Percentiles rank a stretch among this genome's conserved stretches.
Conservation (phyloP, 1,284 basidiomycete species). For the Ustilago curta region DNA sequence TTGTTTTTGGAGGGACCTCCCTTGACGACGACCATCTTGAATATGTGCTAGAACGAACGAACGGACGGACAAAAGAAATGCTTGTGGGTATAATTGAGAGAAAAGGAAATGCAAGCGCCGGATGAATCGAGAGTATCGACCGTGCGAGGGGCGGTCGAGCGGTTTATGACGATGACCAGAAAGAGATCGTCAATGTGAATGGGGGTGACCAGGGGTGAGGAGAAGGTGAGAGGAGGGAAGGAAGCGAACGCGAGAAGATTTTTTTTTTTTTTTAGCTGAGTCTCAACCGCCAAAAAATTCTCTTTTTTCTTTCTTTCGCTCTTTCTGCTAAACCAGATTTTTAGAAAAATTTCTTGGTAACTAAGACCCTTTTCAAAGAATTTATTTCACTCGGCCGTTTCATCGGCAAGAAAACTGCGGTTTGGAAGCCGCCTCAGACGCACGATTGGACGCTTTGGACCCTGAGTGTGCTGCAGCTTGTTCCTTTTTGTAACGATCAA, state of each 20-base stretch:
- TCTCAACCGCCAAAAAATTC: conserved; percentile 33
- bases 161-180: neutral
- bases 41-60: neutral
- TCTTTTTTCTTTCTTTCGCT: neutral
- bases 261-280: conserved; percentile 9
- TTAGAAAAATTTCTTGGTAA: conserved; percentile 18
- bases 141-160: neutral
- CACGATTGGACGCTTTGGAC: no score
- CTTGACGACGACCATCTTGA: conserved; percentile 58
- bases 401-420: conserved; percentile 11
- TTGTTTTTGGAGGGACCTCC: conserved; percentile 56
- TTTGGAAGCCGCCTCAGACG: no score
- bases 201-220: conserved; percentile 36
- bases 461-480: conserved; percentile 6
- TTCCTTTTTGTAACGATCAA: neutral
- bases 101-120: conserved; percentile 5
- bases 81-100: conserved; percentile 24
- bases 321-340: neutral
- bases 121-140: conserved; percentile 9
- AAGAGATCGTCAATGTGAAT: neutral
- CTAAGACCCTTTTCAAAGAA: conserved; percentile 12
- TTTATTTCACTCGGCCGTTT: conserved; percentile 22
- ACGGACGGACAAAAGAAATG: no score
- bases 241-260: neutral
- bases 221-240: conserved; percentile 21